Evolutionary conservation across 2,329 filamentous ascomycete genomes (phyloP), one percentile per base, ranked within the genome.

Genomic region (Lasiodiplodia gonubiensis): DNA sequence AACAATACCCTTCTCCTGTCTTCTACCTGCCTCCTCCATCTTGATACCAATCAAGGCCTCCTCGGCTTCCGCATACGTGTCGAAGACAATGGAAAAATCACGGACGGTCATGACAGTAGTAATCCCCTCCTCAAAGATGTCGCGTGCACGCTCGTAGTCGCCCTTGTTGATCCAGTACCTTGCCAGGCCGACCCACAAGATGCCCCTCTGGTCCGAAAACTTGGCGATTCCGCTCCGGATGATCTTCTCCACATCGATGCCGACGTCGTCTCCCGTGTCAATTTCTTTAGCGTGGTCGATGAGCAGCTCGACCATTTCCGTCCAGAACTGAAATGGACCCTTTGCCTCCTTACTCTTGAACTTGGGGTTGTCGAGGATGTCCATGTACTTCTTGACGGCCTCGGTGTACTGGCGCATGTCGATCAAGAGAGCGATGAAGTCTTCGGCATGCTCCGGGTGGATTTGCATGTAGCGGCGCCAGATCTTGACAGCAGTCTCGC

Each of bases 51-150:
- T 97, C 72, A 98, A 90, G 0, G 94, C 94, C 80, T 99, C 96
- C 78, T 99, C 95, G 70, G 97, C 97, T 79, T 99, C 95, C 37
- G 92, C 90, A 75, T 98, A 99, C 0, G 94, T 92, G 79, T 99
- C 95, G 73, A 99, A 99, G 54, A 98, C 90, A 66, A 98, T 87
- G 0, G 94, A 96, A 76, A 99, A 99, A 80, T 99, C 95, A 67
- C 95, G 90, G 53, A 99, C 94, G 2, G 95, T 99, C 94, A 98
- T 98, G 70, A 97, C 96, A 1, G 94, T 98, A 12, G 93, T 97
- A 71, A 98, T 92, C 53, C 92, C 96, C 79, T 98, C 94, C 80
- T 99, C 95, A 71, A 97, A 98, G 3, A 96, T 86, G 78, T 99
- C 95, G 71, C 96, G 86, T 16, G 95, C 94, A 69, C 90, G 90